phyloP scores from a whole-genome alignment of 306 rosid species.

The Dryas drummondii region DNA sequence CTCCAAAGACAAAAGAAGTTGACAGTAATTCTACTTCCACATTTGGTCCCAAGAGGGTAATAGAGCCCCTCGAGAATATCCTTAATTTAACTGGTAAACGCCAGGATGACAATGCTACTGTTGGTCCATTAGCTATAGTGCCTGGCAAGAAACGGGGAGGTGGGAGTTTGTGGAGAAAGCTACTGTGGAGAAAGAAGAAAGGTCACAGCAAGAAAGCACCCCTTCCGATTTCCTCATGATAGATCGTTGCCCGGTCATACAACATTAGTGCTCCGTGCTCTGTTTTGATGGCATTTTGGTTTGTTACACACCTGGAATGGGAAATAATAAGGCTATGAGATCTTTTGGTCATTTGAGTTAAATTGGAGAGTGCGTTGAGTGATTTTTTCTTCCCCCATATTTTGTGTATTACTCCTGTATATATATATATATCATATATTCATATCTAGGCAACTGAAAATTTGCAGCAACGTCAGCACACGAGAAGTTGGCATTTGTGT shows the following conservation, averaged over 20 bases:
- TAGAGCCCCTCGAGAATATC: slow-evolving; percentile 38
- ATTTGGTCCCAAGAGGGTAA: slow-evolving; percentile 13
- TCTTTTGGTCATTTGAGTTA: slow-evolving; percentile 6
- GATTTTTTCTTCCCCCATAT: slow-evolving; percentile 12
- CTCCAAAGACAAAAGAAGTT: slow-evolving; percentile 32
- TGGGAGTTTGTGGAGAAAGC: slow-evolving; percentile 57
- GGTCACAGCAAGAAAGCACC: slow-evolving; percentile 46
- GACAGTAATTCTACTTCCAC: slow-evolving; percentile 32
- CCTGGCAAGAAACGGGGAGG: slow-evolving; percentile 56
- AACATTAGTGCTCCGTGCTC: slow-evolving; percentile 22
- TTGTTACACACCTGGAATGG: slow-evolving; percentile 17
- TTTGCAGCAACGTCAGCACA: slow-evolving; percentile 17
- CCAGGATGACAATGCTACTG: slow-evolving; percentile 35
- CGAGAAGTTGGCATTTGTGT: slow-evolving; percentile 4
- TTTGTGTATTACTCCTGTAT: slow-evolving; percentile 28
- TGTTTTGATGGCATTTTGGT: slow-evolving; percentile 23
- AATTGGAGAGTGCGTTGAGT: slow-evolving; percentile 10
- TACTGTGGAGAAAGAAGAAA: slow-evolving; percentile 71
- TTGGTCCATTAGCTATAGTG: slow-evolving; percentile 57
- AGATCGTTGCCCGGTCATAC: slow-evolving; percentile 2
- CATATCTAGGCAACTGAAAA: slow-evolving; percentile 10
- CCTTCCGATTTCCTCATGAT: slow-evolving; percentile 36
- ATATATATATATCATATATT: slow-evolving; percentile 19
- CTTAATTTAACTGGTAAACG: slow-evolving; percentile 41
- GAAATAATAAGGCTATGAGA: neutral